Percentiles rank a stretch among this genome's conserved stretches.
Conservation (phyloP, 768 basidiomycete species). For the Fibroporia radiculosa region DNA sequence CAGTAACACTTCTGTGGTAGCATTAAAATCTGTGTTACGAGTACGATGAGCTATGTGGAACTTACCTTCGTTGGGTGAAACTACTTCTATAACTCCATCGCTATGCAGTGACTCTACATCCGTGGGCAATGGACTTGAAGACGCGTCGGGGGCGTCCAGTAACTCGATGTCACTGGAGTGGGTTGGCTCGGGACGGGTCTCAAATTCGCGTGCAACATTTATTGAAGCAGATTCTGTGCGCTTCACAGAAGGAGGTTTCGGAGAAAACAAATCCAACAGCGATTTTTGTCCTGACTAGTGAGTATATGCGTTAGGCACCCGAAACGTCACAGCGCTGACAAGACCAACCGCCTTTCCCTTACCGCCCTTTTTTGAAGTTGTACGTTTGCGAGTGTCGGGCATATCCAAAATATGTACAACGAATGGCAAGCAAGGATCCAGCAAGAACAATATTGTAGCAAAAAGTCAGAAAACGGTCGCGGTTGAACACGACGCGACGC, state of each 20-base stretch:
- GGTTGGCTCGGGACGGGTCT: background rate
- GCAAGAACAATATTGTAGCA: too few species aligned
- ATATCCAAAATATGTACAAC: too few species aligned
- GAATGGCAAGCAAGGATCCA: too few species aligned
- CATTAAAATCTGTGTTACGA: too few species aligned
- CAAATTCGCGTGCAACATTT: background rate
- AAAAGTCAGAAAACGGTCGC: background rate
- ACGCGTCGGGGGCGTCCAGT: background rate
- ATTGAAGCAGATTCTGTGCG: background rate
- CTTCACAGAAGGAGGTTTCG: background rate
- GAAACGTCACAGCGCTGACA: background rate
- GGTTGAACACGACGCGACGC: slow-evolving; percentile 1
- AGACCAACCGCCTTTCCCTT: slow-evolving; percentile 1
- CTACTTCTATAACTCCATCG: background rate
- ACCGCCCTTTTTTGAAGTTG: background rate
- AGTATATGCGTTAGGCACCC: background rate
- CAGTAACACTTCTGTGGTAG: too few species aligned
- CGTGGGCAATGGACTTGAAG: slow-evolving; percentile 1
- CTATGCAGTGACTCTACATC: background rate
- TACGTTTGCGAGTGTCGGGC: background rate
- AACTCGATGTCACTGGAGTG: background rate
- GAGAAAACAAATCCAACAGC: slow-evolving; percentile 2
- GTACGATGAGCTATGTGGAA: background rate
- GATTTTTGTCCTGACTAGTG: slow-evolving; percentile 3
- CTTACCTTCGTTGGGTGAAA: background rate